Conservation (phyloP, 2,329 filamentous ascomycete genomes). For the Verticillium longisporum region DNA sequence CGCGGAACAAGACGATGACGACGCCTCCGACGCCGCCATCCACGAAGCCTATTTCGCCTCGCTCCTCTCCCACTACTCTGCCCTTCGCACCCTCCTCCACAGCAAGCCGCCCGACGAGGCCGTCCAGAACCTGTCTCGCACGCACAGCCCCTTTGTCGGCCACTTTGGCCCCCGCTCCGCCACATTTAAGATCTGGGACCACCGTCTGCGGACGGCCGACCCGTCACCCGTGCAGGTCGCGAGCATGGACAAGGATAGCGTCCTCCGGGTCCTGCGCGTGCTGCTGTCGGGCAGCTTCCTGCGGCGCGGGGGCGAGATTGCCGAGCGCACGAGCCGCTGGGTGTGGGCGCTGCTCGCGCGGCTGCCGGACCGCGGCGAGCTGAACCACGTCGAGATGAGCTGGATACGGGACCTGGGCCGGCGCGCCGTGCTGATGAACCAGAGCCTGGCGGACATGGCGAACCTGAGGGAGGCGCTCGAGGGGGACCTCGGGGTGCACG, state of each 20-base stretch:
- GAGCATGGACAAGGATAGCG: constrained; percentile 58
- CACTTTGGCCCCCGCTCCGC: constrained; percentile 43
- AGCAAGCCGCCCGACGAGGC: constrained; percentile 44
- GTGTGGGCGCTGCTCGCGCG: constrained; percentile 75
- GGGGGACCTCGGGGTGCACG: constrained; percentile 32
- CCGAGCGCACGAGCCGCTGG: constrained; percentile 70
- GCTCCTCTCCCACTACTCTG: constrained; percentile 57
- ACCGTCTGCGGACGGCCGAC: constrained; percentile 43
- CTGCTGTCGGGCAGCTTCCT: constrained; percentile 59
- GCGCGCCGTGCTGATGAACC: constrained; percentile 57
- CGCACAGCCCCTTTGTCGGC: constrained; percentile 49
- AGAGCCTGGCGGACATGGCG: constrained; percentile 47
- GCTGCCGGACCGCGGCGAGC: constrained; percentile 65
- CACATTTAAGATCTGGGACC: constrained; percentile 44
- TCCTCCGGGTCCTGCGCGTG: constrained; percentile 61
- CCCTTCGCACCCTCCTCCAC: constrained; percentile 57
- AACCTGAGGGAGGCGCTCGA: constrained; percentile 35
- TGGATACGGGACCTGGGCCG: constrained; percentile 75
- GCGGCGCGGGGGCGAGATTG: constrained; percentile 50
- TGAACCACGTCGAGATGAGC: constrained; percentile 69
- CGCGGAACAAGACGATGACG: constrained; percentile 17
- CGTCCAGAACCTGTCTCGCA: constrained; percentile 43
- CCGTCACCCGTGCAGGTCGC: constrained; percentile 54
- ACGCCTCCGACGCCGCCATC: constrained; percentile 32
- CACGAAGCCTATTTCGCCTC: constrained; percentile 61